Evolutionary conservation across 495 filamentous ascomycete species (phyloP).

Genomic region (Penicillium malachiteum): DNA sequence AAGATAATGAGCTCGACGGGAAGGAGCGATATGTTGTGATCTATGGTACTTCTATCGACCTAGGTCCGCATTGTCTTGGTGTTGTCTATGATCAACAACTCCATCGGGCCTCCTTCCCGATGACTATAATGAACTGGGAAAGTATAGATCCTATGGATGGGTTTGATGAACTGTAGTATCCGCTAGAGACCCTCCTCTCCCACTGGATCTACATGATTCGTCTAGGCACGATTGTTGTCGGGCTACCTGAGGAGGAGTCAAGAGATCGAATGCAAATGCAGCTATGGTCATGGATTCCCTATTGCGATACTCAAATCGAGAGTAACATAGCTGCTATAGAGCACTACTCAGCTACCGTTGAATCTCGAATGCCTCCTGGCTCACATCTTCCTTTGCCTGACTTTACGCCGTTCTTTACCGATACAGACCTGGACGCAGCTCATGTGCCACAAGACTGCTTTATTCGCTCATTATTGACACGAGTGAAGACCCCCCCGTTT

Average conservation of each 20-base stretch:
- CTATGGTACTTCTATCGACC: constrained; percentile 7
- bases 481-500: constrained; percentile 33
- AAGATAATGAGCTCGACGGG: constrained; percentile 5
- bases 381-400: constrained; percentile 6
- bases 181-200: constrained; percentile 38
- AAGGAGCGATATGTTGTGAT: constrained; percentile 23
- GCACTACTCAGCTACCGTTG: constrained; percentile 10
- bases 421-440: constrained; percentile 29
- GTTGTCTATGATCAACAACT: constrained; percentile 20
- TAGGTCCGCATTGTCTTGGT: constrained; percentile 16
- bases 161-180: constrained; percentile 30
- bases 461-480: constrained; percentile 27
- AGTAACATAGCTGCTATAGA: constrained; percentile 18
- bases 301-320: constrained; percentile 17
- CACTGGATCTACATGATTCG: constrained; percentile 34
- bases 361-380: constrained; percentile 17
- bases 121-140: constrained; percentile 12
- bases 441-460: constrained; percentile 31
- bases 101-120: constrained; percentile 14
- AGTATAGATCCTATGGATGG: constrained; percentile 14
- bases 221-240: constrained; percentile 23
- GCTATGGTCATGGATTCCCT: constrained; percentile 18
- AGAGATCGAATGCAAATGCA: constrained; percentile 2
- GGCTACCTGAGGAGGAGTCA: too few relatives aligned
- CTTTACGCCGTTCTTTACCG: constrained; percentile 16